phyloP scores from a whole-genome alignment of 768 basidiomycete species.

The Leccinum uliginosum region DNA sequence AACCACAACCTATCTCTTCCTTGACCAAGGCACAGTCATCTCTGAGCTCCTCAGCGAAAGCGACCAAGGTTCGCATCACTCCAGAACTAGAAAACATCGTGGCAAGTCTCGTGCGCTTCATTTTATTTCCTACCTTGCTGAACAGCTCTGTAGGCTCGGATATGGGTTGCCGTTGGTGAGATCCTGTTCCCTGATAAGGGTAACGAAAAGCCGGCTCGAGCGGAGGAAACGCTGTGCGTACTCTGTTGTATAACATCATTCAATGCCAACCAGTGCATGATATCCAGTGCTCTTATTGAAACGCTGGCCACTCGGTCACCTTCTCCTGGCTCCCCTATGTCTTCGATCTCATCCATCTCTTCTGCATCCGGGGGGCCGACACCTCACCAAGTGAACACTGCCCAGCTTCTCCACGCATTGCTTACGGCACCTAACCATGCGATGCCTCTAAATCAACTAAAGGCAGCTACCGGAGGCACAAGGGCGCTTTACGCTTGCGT shows the following conservation, averaged over 20 bases:
- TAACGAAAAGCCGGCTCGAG: conserved; percentile 41
- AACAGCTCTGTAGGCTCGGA: conserved; percentile 46
- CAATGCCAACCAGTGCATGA: background rate
- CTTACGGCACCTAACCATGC: conserved; percentile 51
- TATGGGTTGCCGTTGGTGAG: conserved; percentile 66
- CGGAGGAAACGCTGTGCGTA: conserved; percentile 61
- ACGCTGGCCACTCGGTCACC: conserved; percentile 48
- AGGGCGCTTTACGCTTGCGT: conserved; percentile 72
- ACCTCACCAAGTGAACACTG: conserved; percentile 67
- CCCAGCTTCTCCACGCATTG: conserved; percentile 58
- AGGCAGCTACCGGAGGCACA: conserved; percentile 55
- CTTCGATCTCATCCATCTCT: conserved; percentile 49
- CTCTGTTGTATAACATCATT: background rate
- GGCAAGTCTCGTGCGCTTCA: conserved; percentile 35
- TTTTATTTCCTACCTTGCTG: background rate
- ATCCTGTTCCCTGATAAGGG: conserved; percentile 53
- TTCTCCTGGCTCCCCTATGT: conserved; percentile 51
- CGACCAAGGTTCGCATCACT: conserved; percentile 48
- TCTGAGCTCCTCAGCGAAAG: conserved; percentile 17
- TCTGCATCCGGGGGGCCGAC: conserved; percentile 42
- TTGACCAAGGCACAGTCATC: conserved; percentile 1
- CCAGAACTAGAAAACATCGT: conserved; percentile 60
- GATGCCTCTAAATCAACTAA: conserved; percentile 59
- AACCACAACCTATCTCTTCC: conserved; percentile 4
- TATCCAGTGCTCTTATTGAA: conserved; percentile 52